Base-by-base conservation (phyloP, 2,329 filamentous ascomycete species). In the Aspergillus arachidicola region DNA sequence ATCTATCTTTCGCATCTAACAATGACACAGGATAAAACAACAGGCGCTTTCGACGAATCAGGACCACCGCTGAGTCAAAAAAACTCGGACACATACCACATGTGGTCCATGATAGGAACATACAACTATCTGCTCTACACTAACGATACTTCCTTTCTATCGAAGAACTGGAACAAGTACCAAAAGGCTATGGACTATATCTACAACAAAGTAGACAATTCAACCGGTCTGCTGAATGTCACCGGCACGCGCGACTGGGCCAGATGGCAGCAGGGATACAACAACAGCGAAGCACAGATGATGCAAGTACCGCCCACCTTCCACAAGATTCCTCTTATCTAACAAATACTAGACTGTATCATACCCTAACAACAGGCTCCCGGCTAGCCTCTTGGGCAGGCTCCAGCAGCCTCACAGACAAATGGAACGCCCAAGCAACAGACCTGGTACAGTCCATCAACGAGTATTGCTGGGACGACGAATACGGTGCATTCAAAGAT, bases 101-200 rank as follows among this genome's bases (percentile, higher is more conserved):
- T 86, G 70, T 85, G 84, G 76, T 83, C 82, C 1, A 80, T 88
- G 73, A 84, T 88, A 50, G 85, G 85, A 2, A 84, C 83, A 6
- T 85, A 85, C 70, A 85, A 87, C 58, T 88, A 88, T 67, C 79
- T 86, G 51, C 76, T 87, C 2, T 87, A 82, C 66, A 84, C 84
- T 0, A 83, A 83, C 28, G 84, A 88, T 60, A 74, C 80, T 5
- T 72, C 70, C 0, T 87, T 85, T 61, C 69, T 87, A 14, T 64
- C 69, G 4, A 59, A 68, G 6, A 81, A 82, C 30, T 87, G 85
- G 85, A 66, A 74, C 0, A 78, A 76, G 3, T 87, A 87, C 66
- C 71, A 80, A 7, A 71, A 71, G 9, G 85, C 82, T 0, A 82
- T 87, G 78, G 59, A 77, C 4, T 82, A 75, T 57, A 79, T 83